Conservation (phyloP, 306 rosid genomes). For the Prunus armeniaca region DNA sequence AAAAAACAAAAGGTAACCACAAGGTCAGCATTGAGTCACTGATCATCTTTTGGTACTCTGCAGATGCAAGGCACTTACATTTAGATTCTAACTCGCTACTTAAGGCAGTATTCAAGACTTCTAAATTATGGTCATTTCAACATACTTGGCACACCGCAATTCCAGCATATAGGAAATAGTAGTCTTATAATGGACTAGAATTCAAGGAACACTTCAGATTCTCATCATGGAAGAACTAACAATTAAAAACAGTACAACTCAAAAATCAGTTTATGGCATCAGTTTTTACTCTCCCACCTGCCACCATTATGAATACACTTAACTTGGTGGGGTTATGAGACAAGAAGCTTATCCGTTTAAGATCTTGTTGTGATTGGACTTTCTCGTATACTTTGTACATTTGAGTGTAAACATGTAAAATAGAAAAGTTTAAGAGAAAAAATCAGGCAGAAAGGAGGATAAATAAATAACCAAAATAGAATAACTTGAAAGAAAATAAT, state of each 20-base stretch:
- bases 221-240: not conserved
- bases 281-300: not conserved
- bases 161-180: not conserved
- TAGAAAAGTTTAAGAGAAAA: not conserved
- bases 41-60: too few relatives aligned
- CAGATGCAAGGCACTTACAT: too few relatives aligned
- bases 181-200: not conserved
- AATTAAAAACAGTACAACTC: not conserved
- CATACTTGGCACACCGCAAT: not conserved
- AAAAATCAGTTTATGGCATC: not conserved
- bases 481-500: conserved; percentile 16
- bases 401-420: not conserved
- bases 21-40: too few relatives aligned
- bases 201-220: not conserved
- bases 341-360: not conserved
- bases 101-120: too few relatives aligned
- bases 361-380: not conserved
- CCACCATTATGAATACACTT: conserved; percentile 7
- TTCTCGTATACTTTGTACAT: not conserved
- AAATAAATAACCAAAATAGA: not conserved
- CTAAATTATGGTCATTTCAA: not conserved
- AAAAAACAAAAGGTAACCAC: too few relatives aligned
- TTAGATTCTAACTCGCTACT: too few relatives aligned
- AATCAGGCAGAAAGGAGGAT: not conserved
- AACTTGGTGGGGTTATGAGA: not conserved